Percentiles rank a stretch among this genome's conserved stretches.
phyloP scores from a whole-genome alignment of 1,139 yeast species.

The Kodamaea plutei region DNA sequence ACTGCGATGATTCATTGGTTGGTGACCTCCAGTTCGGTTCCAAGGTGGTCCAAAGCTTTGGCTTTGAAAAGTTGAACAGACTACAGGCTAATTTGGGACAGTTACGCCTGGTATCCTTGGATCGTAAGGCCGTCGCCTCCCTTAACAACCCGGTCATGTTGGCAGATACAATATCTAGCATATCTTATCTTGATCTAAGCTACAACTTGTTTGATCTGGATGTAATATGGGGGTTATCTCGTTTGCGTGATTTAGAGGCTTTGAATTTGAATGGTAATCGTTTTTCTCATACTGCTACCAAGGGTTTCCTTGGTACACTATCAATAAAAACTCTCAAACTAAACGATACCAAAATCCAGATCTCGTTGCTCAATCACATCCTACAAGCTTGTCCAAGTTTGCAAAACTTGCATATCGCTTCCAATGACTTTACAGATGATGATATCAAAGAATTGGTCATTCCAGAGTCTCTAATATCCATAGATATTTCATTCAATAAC shows the following conservation, averaged over 20 bases:
- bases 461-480: conserved; percentile 15
- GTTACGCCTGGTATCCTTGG: conserved; percentile 49
- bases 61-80: conserved; percentile 54
- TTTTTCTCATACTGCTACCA: conserved; percentile 2
- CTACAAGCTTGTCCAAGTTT: conserved; percentile 41
- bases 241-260: conserved; percentile 35
- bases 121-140: conserved; percentile 27
- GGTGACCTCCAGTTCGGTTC: conserved; percentile 40
- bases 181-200: conserved; percentile 7
- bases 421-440: conserved; percentile 35
- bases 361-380: conserved; percentile 15
- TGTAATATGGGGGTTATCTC: conserved; percentile 54
- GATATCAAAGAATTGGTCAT: conserved; percentile 13
- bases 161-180: conserved; percentile 6
- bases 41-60: conserved; percentile 58
- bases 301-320: conserved; percentile 1
- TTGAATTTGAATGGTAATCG: conserved; percentile 65
- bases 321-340: conserved; percentile 11
- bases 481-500: conserved; percentile 47
- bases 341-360: conserved; percentile 12
- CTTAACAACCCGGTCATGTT: conserved; percentile 11
- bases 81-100: conserved; percentile 45
- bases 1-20: conserved; percentile 32
- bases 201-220: conserved; percentile 38
- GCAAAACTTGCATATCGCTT: conserved; percentile 41